Percentiles rank a stretch among this genome's conserved stretches.
Evolutionary conservation across 164 flowering plant genomes (phyloP).

Genomic region (Protea cynaroides): DNA sequence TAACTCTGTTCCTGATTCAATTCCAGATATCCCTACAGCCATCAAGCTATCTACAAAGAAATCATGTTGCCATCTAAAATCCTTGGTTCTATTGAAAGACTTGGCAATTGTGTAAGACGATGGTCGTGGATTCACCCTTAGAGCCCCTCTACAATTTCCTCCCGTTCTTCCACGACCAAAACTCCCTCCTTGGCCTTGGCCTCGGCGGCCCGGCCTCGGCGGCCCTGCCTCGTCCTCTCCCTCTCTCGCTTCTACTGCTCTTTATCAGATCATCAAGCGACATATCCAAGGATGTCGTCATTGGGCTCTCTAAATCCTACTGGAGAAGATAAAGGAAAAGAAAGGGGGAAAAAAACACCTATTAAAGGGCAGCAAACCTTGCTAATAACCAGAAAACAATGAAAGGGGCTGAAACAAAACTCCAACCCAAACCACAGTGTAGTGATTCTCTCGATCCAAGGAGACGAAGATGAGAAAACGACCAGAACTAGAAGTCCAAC

Average conservation of each 20-base stretch:
- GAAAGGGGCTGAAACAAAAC: not conserved
- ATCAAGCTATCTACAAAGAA: constrained; percentile 76
- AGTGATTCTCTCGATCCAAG: no score
- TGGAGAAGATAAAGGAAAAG: not conserved
- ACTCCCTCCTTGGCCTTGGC: constrained; percentile 43
- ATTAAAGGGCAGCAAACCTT: not conserved
- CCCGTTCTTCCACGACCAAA: constrained; percentile 45
- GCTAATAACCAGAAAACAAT: not conserved
- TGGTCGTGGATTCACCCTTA: constrained; percentile 60
- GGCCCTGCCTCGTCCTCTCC: constrained; percentile 59
- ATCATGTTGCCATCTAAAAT: constrained; percentile 69
- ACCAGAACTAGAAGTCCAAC: not conserved
- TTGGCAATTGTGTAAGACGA: constrained; percentile 63
- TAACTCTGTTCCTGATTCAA: constrained; percentile 68
- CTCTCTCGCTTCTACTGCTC: constrained; percentile 40
- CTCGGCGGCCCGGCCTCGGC: constrained; percentile 53
- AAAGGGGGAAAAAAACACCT: not conserved
- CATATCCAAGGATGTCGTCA: constrained; percentile 73
- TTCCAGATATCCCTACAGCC: constrained; percentile 68
- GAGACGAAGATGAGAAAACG: not conserved
- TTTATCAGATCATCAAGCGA: constrained; percentile 77
- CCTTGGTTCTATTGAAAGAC: constrained; percentile 60
- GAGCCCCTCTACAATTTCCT: constrained; percentile 40
- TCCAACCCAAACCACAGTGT: no score
- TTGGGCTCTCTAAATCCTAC: constrained; percentile 8